Evolutionary conservation across 1,284 basidiomycete genomes (phyloP).

Genomic region (Leccinum pallidistipes): DNA sequence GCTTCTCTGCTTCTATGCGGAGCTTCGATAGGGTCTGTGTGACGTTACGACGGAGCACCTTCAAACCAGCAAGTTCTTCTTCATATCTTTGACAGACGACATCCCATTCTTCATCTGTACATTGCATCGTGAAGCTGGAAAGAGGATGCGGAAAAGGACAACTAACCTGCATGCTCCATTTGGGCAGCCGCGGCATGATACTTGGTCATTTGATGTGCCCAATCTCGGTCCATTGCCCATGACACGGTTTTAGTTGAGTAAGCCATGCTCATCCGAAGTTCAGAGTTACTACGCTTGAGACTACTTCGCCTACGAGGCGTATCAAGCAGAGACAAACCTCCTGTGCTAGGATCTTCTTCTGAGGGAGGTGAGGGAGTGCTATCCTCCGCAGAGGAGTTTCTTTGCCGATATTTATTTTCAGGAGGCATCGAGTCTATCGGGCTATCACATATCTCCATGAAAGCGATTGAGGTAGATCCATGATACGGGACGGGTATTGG

Average conservation of each 20-base stretch:
- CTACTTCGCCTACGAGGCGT: constrained; percentile 55
- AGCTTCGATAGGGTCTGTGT: constrained; percentile 53
- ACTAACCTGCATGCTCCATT: constrained; percentile 56
- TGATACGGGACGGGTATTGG: constrained; percentile 37
- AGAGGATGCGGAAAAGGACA: not conserved
- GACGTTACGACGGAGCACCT: constrained; percentile 54
- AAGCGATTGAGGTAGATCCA: constrained; percentile 33
- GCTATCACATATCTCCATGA: constrained; percentile 37
- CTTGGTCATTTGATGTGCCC: constrained; percentile 54
- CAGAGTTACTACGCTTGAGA: constrained; percentile 51
- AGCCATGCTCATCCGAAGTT: constrained; percentile 48
- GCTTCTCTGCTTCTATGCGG: constrained; percentile 54
- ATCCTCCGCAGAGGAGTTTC: constrained; percentile 20
- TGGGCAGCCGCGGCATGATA: constrained; percentile 54
- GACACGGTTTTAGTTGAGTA: constrained; percentile 67
- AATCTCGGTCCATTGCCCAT: constrained; percentile 68
- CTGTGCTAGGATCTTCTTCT: constrained; percentile 30
- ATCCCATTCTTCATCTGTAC: constrained; percentile 54
- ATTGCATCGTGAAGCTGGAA: constrained; percentile 2
- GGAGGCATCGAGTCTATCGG: constrained; percentile 22
- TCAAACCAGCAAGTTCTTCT: constrained; percentile 59
- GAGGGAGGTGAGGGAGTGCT: constrained; percentile 32
- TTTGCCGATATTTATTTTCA: constrained; percentile 11
- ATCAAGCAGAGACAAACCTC: constrained; percentile 22
- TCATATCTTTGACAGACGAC: constrained; percentile 54